Evolutionary conservation across 2,329 filamentous ascomycete genomes (phyloP).

Genomic region (Daldinia sp.): DNA sequence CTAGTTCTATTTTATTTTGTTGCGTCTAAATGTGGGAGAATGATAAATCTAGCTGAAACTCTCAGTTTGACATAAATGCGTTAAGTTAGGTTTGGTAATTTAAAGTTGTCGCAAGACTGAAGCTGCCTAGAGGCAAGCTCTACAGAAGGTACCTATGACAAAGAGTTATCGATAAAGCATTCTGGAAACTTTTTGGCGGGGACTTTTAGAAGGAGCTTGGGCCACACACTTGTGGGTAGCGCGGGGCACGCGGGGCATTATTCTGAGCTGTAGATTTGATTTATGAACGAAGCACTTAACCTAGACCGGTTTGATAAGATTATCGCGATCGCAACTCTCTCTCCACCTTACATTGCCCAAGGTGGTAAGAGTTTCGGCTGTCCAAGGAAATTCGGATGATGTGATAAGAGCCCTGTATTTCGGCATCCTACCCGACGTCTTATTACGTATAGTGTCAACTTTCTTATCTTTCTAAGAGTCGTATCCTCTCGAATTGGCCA

Average conservation of each 20-base stretch:
- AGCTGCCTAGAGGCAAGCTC: conserved; percentile 40
- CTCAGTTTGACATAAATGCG: background rate
- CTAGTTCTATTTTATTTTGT: background rate
- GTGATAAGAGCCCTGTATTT: conserved; percentile 45
- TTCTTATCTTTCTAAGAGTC: conserved; percentile 30
- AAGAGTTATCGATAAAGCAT: conserved; percentile 30
- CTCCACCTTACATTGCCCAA: conserved; percentile 4
- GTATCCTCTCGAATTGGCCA: conserved; percentile 33
- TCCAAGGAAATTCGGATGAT: conserved; percentile 38
- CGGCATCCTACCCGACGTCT: conserved; percentile 29
- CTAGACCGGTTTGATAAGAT: background rate
- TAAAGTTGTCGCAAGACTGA: conserved; percentile 43
- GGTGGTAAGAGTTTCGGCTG: conserved; percentile 18
- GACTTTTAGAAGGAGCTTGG: conserved; percentile 36
- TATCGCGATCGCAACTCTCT: conserved; percentile 10
- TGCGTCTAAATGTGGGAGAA: no score
- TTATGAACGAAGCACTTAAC: no score
- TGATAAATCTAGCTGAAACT: background rate
- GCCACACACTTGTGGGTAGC: background rate
- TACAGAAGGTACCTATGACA: conserved; percentile 12
- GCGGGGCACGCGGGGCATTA: conserved; percentile 25
- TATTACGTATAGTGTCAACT: conserved; percentile 30
- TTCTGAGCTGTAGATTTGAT: no score
- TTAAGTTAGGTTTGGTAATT: background rate
- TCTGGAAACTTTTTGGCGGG: conserved; percentile 26